These are phyloP conservation scores for Erigeron canadensis DNA, from an alignment of 129 eudicot species.

Conservation along the genomic window DNA sequence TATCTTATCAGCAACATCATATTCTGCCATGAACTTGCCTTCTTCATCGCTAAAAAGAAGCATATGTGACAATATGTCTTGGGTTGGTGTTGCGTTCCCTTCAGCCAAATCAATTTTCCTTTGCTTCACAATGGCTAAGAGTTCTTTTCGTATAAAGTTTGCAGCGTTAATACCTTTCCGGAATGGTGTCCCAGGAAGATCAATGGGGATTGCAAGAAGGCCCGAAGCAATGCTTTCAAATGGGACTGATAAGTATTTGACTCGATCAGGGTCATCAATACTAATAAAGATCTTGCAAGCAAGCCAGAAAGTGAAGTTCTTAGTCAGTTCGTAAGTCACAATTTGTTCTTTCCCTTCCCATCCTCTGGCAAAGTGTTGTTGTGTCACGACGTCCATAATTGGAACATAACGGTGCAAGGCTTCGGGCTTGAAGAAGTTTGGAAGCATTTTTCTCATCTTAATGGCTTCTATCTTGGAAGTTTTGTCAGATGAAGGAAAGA, in stretches of 20 bases:
- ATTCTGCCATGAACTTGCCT: slow-evolving; percentile 60
- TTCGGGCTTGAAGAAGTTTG: slow-evolving; percentile 69
- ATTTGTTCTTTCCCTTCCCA: slow-evolving; percentile 62
- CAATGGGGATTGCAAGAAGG: slow-evolving; percentile 65
- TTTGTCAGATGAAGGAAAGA: slow-evolving; percentile 65
- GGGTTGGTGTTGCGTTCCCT: slow-evolving; percentile 66
- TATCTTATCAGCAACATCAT: slow-evolving; percentile 75
- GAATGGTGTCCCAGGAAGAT: slow-evolving; percentile 79
- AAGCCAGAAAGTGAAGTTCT: slow-evolving; percentile 72
- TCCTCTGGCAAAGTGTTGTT: slow-evolving; percentile 49
- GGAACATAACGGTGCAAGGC: slow-evolving; percentile 64
- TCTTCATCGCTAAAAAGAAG: slow-evolving; percentile 55
- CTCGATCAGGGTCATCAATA: slow-evolving; percentile 63
- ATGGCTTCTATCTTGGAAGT: slow-evolving; percentile 70
- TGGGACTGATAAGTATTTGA: slow-evolving; percentile 48
- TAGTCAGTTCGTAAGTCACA: slow-evolving; percentile 52
- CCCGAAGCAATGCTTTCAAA: slow-evolving; percentile 64
- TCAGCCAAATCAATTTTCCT: slow-evolving; percentile 66
- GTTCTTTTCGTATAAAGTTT: slow-evolving; percentile 44
- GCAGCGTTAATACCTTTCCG: slow-evolving; percentile 69
- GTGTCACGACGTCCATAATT: slow-evolving; percentile 62
- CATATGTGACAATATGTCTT: slow-evolving; percentile 90
- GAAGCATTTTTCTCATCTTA: slow-evolving; percentile 72
- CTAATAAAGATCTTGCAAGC: slow-evolving; percentile 71
- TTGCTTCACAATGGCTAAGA: slow-evolving; percentile 50